These are phyloP conservation scores for Neurospora sp. DNA, from an alignment of 495 filamentous ascomycete species.

Conservation along the genomic window DNA sequence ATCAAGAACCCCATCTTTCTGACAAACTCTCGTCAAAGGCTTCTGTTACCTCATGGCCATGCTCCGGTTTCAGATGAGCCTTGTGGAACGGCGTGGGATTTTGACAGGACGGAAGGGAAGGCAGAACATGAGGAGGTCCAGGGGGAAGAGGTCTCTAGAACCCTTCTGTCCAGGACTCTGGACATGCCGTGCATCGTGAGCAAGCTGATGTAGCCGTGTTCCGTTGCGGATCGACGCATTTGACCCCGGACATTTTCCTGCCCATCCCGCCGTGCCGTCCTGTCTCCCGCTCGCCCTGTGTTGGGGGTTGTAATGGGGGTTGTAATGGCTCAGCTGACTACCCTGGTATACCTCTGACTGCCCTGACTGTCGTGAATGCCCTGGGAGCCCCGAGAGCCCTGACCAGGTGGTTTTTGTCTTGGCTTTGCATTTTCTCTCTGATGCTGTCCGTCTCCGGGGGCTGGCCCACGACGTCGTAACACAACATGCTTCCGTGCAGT, in stretches of 20 bases:
- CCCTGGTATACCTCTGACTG: background rate
- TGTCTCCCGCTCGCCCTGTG: background rate
- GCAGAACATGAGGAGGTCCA: constrained; percentile 10
- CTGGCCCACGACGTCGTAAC: background rate
- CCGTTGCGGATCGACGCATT: background rate
- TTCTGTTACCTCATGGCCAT: background rate
- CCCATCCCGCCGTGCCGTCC: background rate
- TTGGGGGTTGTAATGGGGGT: background rate
- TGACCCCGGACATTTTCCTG: background rate
- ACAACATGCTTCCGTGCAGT: background rate
- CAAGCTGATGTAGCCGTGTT: background rate
- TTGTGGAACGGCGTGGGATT: constrained; percentile 12
- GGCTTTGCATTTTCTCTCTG: background rate
- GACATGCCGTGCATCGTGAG: background rate
- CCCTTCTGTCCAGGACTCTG: background rate
- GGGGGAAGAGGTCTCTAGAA: constrained; percentile 5
- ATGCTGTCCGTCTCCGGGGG: background rate
- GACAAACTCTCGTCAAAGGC: background rate
- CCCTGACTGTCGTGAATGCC: background rate
- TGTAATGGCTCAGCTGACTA: background rate
- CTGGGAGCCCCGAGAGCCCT: background rate
- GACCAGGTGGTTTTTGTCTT: background rate
- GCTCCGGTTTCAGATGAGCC: constrained; percentile 6
- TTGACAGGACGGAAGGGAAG: constrained; percentile 17
- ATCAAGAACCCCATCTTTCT: background rate